Evolutionary conservation across 768 basidiomycete species (phyloP), one percentile per base, ranked within the genome.

Genomic region (Boletus rubroflammeus): DNA sequence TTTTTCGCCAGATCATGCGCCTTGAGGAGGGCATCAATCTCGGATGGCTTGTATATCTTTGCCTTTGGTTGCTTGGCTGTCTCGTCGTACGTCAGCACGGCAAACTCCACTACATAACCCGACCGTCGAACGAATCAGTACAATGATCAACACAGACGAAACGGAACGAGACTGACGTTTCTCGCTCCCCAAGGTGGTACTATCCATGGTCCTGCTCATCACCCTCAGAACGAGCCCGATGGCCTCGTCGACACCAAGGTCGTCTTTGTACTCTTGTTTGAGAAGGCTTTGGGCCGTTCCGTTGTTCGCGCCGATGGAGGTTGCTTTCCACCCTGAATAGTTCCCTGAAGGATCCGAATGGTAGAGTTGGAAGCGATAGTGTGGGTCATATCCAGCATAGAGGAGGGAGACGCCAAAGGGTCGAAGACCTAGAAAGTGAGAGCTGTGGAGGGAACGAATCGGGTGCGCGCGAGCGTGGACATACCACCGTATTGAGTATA

Each of bases 131-230:
- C 14, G 49, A 32, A 32, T 50, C 28, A 39, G 53, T 7, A 5
- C 26, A 17, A 48, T 0, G 32, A 28, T 40, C 15, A 23, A 23
- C 21, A 23, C 19, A 46, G 10, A 13, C 26, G 25, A 42, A 3
- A 70, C 88, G 3, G 32, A 7, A 8, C 19, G 25, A 44, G 6
- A 73, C 93, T 67, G 63, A 97, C 97, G 76, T 72, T 98, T 98
- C 75, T 99, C 97, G 66, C 92, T 95, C 31, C 92, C 90, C 58
- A 99, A 72, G 42, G 93, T 98, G 29, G 96, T 98, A 58, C 92
- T 94, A 67, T 99, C 97, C 96, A 99, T 98, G 51, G 96, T 98
- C 82, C 98, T 98, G 79, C 93, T 95, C 93, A 99, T 95, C 50
- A 93, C 89, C 74, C 85, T 88, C 61, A 98, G 78, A 42, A 90